Evolutionary conservation across 306 rosid genomes (phyloP).

Genomic region (Ziziphus jujuba): DNA sequence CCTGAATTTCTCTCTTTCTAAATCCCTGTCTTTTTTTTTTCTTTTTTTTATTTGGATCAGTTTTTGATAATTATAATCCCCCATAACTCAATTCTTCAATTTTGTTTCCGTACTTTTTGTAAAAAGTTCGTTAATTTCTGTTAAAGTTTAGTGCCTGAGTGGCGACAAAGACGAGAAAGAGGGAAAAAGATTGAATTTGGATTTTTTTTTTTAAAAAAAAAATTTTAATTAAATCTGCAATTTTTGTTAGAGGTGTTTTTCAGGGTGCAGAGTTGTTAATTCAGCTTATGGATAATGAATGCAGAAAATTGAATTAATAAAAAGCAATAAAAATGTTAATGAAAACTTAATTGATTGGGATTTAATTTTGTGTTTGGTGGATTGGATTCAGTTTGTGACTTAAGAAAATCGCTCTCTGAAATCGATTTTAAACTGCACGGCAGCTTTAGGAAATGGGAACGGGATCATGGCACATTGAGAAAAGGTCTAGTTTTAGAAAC

Average conservation of each 20-base stretch:
- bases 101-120: too few relatives aligned
- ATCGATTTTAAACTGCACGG: conserved; percentile 3
- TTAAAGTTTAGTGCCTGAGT: too few relatives aligned
- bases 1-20: neutral
- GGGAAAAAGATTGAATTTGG: too few relatives aligned
- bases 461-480: conserved; percentile 56
- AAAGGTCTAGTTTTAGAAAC: conserved; percentile 27
- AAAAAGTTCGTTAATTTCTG: too few relatives aligned
- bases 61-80: neutral
- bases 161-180: too few relatives aligned
- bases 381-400: neutral
- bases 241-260: neutral
- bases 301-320: neutral
- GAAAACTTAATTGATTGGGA: neutral
- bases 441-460: conserved; percentile 55
- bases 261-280: neutral
- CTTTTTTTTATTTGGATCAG: neutral
- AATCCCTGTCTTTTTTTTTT: neutral
- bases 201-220: neutral
- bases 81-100: too few relatives aligned
- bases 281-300: neutral
- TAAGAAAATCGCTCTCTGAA: neutral
- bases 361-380: neutral
- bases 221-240: neutral
- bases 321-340: neutral